phyloP scores from a whole-genome alignment of 106 monocot species.

The Allium sativum region DNA sequence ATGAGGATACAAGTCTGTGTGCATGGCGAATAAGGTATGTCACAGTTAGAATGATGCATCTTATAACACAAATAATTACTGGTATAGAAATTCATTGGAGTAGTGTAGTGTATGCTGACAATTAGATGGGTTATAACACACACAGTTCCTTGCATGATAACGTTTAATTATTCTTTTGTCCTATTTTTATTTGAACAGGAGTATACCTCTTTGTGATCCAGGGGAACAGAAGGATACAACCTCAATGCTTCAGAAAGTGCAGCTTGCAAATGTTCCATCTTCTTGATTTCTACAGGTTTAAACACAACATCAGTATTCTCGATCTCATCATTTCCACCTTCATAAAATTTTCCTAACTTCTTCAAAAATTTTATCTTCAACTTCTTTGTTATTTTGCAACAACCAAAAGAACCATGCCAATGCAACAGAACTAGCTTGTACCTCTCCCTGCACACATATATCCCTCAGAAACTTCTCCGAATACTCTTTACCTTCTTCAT shows the following conservation, averaged over 20 bases:
- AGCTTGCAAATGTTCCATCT: conserved; percentile 88
- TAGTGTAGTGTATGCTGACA: too few species aligned
- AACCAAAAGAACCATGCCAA: conserved; percentile 91
- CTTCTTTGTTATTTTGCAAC: conserved; percentile 22
- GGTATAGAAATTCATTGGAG: too few species aligned
- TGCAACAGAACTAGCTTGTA: conserved; percentile 90
- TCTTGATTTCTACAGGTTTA: conserved; percentile 72
- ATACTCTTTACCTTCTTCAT: conserved; percentile 45
- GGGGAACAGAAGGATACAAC: conserved; percentile 89
- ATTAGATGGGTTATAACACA: too few species aligned
- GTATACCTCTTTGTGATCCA: conserved; percentile 79
- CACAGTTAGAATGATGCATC: too few species aligned
- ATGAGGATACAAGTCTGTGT: too few species aligned
- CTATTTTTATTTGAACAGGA: not conserved
- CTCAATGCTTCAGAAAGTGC: conserved; percentile 81
- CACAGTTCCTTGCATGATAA: too few species aligned
- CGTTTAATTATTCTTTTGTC: too few species aligned
- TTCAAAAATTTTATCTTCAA: conserved; percentile 37
- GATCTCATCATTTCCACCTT: conserved; percentile 4
- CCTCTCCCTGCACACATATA: conserved; percentile 88
- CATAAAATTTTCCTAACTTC: conserved; percentile 35
- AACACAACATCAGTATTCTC: conserved; percentile 24
- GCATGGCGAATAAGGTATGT: too few species aligned
- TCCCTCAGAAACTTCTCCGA: conserved; percentile 86
- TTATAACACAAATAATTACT: too few species aligned